A percentile compares a stretch with the other conserved stretches of the same genome.
Evolutionary conservation across 73 alveolate genomes (phyloP).

Genomic region (Tetrahymena malaccensis): DNA sequence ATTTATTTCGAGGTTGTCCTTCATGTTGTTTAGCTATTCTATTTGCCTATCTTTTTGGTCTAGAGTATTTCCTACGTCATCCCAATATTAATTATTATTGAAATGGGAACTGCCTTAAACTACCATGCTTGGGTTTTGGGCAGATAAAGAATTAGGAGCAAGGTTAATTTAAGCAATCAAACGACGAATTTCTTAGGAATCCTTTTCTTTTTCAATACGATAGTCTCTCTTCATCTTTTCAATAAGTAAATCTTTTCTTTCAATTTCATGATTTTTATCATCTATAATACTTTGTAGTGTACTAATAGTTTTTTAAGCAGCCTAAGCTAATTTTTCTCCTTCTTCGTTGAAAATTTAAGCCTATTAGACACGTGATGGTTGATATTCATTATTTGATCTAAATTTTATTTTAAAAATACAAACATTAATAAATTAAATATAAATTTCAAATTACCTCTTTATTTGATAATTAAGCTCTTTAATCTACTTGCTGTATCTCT

Average conservation of each 20-base stretch:
- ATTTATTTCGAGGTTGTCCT: neutral
- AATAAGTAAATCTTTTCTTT: neutral
- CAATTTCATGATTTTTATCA: neutral
- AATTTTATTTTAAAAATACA: neutral
- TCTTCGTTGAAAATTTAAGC: neutral
- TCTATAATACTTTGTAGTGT: neutral
- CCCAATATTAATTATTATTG: neutral
- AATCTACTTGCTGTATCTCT: neutral
- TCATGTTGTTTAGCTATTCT: neutral
- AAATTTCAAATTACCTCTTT: neutral
- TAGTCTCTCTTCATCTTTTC: neutral
- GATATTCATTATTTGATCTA: neutral
- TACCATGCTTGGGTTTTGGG: neutral
- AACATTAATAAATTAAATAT: neutral
- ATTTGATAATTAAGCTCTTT: neutral
- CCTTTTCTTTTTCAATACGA: neutral
- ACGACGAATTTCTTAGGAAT: neutral
- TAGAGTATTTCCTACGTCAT: neutral
- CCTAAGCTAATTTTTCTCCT: neutral
- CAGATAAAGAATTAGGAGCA: neutral
- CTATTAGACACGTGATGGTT: neutral
- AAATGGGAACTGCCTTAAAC: neutral
- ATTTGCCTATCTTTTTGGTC: neutral
- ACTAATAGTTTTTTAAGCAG: neutral
- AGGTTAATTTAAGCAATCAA: neutral